Evolutionary conservation across 352 stramenopile species (phyloP).

Genomic region (Phytophthora uliginosa): DNA sequence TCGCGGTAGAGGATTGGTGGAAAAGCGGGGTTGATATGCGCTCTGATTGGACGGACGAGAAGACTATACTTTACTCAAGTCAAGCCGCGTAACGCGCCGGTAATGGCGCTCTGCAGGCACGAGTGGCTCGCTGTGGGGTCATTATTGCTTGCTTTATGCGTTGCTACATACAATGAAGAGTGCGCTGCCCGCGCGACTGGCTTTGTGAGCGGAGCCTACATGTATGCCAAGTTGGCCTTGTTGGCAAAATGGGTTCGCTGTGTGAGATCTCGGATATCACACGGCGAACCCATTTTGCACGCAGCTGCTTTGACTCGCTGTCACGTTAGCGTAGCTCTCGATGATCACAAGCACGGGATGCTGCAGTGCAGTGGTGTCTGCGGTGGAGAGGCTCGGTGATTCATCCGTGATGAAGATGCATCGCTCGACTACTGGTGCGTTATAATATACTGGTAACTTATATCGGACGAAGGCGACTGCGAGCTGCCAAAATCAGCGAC

Average conservation of each 20-base stretch:
- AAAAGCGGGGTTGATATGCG: constrained; percentile 6
- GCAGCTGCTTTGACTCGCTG: background rate
- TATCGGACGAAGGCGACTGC: no score
- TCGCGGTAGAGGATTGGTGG: constrained; percentile 7
- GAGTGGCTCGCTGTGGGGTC: no score
- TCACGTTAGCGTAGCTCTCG: background rate
- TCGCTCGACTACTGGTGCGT: no score
- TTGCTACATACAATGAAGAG: no score
- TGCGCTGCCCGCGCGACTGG: background rate
- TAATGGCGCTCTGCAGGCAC: no score
- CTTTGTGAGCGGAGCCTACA: background rate
- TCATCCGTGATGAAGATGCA: no score
- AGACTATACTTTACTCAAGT: no score
- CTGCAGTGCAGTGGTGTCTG: no score
- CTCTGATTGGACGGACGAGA: constrained; percentile 7
- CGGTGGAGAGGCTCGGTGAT: no score
- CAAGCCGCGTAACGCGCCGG: background rate
- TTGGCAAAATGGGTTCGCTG: background rate
- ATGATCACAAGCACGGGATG: background rate
- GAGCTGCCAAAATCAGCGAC: no score
- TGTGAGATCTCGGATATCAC: constrained; percentile 24
- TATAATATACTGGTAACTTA: no score
- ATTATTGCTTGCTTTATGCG: no score
- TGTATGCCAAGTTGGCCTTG: background rate
- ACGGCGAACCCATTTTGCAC: constrained; percentile 20